Base-by-base conservation (phyloP, 768 basidiomycete species). In the Leccinum broughii region DNA sequence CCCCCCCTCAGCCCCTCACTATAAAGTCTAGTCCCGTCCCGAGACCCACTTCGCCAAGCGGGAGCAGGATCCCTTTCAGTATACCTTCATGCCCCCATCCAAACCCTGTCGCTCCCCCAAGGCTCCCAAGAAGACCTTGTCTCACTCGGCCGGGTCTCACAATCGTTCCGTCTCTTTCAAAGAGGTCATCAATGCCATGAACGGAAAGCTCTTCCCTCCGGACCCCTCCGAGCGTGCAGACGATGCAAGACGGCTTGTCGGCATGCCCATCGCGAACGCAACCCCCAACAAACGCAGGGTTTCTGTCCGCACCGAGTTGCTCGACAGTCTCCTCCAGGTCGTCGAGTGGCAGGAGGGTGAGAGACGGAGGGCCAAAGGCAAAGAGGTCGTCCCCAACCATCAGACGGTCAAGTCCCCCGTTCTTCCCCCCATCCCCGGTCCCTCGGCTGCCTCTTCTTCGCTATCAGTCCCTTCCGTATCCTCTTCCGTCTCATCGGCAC, bases 171-270 rank as follows among this genome's bases (percentile, higher is more conserved):
- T 88, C 11, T 70, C 82, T 1, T 87, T 88, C 70, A 77, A 78
- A 53, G 83, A 85, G 37, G 85, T 88, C 54, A 71, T 85, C 49
- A 68, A 68, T 50, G 80, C 81, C 68, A 86, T 88, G 83, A 77
- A 81, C 46, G 86, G 86, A 5, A 76, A 78, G 5, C 75, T 88
- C 20, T 88, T 88, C 64, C 83, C 81, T 2, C 61, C 69, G 5
- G 77, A 81, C 32, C 58, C 68, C 37, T 69, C 63, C 54, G 74
- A 65, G 66, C 76, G 66, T 55, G 74, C 59, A 37, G 70, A 72
- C 13, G 74, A 76, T 30, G 69, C 76, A 30, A 63, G 67, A 48
- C 69, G 70, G 51, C 63, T 72, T 39, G 61, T 70, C 4, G 73
- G 72, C 24, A 4, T 74, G 53, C 62, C 63, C 30, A 61, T 74